phyloP scores from a whole-genome alignment of 768 basidiomycete genomes.

The Lentinula raphanica region DNA sequence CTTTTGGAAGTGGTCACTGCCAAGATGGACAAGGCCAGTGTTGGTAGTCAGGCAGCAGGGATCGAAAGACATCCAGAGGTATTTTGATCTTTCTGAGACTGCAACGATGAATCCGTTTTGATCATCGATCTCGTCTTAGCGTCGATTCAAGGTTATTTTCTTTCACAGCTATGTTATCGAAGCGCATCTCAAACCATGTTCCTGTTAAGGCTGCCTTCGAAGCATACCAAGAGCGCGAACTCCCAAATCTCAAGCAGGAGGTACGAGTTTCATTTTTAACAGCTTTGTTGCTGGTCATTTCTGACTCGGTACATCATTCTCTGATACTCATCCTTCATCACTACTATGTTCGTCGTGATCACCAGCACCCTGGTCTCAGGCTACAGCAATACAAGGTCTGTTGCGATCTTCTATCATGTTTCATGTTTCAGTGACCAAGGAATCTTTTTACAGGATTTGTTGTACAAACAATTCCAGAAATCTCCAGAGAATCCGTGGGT shows the following conservation, averaged over 20 bases:
- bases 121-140: conserved; percentile 34
- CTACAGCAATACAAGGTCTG: conserved; percentile 82
- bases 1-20: conserved; percentile 84
- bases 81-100: conserved; percentile 20
- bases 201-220: conserved; percentile 71
- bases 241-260: conserved; percentile 73
- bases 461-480: conserved; percentile 95
- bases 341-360: not conserved
- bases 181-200: not conserved
- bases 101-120: not conserved
- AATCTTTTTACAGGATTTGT: conserved; percentile 51
- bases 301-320: not conserved
- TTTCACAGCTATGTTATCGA: not conserved
- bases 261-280: conserved; percentile 32
- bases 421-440: not conserved
- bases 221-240: conserved; percentile 81
- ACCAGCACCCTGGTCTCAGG: conserved; percentile 82
- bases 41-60: conserved; percentile 80
- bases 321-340: not conserved
- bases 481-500: conserved; percentile 91
- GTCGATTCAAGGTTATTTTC: conserved; percentile 74
- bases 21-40: conserved; percentile 88
- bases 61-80: conserved; percentile 94
- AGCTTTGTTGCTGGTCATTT: not conserved
- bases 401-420: not conserved